phyloP scores from a whole-genome alignment of 2,329 filamentous ascomycete species.

The Beauveria asiatica region DNA sequence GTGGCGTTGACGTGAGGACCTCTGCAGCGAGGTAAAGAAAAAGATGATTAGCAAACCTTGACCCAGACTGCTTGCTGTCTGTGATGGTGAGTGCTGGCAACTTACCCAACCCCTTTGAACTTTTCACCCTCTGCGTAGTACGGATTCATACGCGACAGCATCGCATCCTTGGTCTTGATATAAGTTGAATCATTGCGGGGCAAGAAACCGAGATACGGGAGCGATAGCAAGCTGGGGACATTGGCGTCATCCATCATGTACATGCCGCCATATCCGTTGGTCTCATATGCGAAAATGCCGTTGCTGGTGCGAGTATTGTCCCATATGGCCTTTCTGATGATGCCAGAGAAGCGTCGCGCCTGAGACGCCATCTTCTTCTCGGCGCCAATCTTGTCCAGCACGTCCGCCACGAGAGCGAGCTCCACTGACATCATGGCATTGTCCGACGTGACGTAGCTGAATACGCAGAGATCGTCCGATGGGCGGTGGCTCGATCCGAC shows the following conservation, averaged over 20 bases:
- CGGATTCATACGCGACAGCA: slow-evolving; percentile 67
- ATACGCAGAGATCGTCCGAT: slow-evolving; percentile 73
- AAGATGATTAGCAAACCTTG: neutral
- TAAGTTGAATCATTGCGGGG: slow-evolving; percentile 56
- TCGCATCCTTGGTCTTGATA: slow-evolving; percentile 70
- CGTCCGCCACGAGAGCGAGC: slow-evolving; percentile 50
- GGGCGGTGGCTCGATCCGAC: slow-evolving; percentile 75
- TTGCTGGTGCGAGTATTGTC: slow-evolving; percentile 37
- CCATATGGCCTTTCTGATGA: slow-evolving; percentile 60
- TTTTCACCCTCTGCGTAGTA: slow-evolving; percentile 46
- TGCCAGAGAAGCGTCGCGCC: slow-evolving; percentile 32
- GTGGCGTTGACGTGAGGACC: slow-evolving; percentile 56
- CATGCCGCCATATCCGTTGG: slow-evolving; percentile 61
- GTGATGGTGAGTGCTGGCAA: neutral
- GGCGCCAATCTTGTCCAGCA: slow-evolving; percentile 60
- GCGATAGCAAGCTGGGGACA: slow-evolving; percentile 56
- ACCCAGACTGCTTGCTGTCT: neutral
- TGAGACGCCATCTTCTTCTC: slow-evolving; percentile 55
- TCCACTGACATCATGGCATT: slow-evolving; percentile 33
- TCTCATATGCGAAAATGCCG: slow-evolving; percentile 68
- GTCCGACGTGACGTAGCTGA: slow-evolving; percentile 41
- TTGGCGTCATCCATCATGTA: slow-evolving; percentile 68
- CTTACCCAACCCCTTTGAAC: slow-evolving; percentile 21
- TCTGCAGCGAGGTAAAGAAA: slow-evolving; percentile 24
- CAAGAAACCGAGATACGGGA: slow-evolving; percentile 56